Percentiles rank a stretch among this genome's conserved stretches.
phyloP scores from a whole-genome alignment of 2,329 filamentous ascomycete genomes.

The Hortaea werneckii region DNA sequence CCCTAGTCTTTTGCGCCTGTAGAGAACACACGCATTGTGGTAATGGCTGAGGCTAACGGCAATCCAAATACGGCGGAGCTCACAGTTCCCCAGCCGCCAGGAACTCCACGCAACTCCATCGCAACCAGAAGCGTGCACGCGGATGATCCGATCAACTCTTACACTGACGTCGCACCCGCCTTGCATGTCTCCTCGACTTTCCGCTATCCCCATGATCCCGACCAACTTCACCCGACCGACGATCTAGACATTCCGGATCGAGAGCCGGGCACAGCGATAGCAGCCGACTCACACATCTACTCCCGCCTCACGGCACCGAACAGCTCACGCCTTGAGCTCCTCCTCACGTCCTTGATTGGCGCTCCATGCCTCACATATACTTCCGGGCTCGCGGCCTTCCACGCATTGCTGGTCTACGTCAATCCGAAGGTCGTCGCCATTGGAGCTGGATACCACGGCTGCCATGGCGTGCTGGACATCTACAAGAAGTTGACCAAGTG shows the following conservation, averaged over 20 bases:
- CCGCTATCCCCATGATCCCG: conserved; percentile 64
- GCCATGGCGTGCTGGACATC: conserved; percentile 71
- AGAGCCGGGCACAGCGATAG: conserved; percentile 29
- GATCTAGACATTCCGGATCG: conserved; percentile 14
- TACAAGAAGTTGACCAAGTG: conserved; percentile 67
- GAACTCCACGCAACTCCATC: conserved; percentile 14
- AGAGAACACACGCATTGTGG: not conserved
- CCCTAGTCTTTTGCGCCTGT: too few species aligned
- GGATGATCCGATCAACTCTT: conserved; percentile 25
- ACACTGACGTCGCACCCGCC: conserved; percentile 70
- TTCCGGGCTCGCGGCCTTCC: conserved; percentile 79
- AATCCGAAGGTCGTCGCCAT: conserved; percentile 79
- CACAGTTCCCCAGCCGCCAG: conserved; percentile 8
- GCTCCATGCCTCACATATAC: conserved; percentile 66
- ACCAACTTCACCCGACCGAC: conserved; percentile 40
- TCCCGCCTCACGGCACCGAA: conserved; percentile 71
- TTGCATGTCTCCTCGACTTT: conserved; percentile 89
- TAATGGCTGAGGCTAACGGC: conserved; percentile 6
- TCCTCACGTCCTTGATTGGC: conserved; percentile 64
- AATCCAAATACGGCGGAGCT: conserved; percentile 12
- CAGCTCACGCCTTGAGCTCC: conserved; percentile 71
- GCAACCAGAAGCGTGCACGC: conserved; percentile 25
- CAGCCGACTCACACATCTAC: conserved; percentile 64
- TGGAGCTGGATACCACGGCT: conserved; percentile 82
- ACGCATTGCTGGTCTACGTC: conserved; percentile 73